Base-by-base conservation (phyloP, 805 yeast species). In the Kuraishia cidri region DNA sequence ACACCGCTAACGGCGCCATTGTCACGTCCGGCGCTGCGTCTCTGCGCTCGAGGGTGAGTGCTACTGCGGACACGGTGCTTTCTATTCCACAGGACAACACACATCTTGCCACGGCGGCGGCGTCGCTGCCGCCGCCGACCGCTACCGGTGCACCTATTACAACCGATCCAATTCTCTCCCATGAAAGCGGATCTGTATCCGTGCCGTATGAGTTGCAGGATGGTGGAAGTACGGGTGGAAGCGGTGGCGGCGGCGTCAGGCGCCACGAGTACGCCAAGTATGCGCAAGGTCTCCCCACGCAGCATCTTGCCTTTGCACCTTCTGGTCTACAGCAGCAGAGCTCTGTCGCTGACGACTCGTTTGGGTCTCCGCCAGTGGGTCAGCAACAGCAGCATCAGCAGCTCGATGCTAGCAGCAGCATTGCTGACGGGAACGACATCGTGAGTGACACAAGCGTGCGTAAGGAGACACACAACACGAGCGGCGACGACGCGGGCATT, bases 21-120 rank as follows among this genome's bases (percentile, higher is more conserved):
- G 31, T 42, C 5, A 34, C 43, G 10, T 40, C 50, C 4, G 27
- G 40, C 5, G 46, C 60, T 24, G 48, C 54, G 0, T 48, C 56
- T 3, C 48, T 43, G 14, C 39, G 47, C 6, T 53, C 64, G 11
- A 45, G 23, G 39, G 37, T 34, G 36, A 8, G 30, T 44, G 46
- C 38, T 26, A 50, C 45, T 13, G 44, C 43, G n/a, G 54, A 48
- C 23, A 46, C 54, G 3, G 31, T 48, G 15, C 37, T 47, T 18
- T 30, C 49, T 1, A 29, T 38, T 9, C 52, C 55, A 25, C 39
- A 36, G 22, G 44, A 41, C 31, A 43, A 45, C 31, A 46, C 37
- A 23, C 18, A n/a, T 2, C 38, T 48, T 24, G 17, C 13, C 11
- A 19, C 13, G 12, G 20, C 16, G 21, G 13, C 30, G 9, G n/a